phyloP scores from a whole-genome alignment of 345 rosid species.

The Adansonia digitata region DNA sequence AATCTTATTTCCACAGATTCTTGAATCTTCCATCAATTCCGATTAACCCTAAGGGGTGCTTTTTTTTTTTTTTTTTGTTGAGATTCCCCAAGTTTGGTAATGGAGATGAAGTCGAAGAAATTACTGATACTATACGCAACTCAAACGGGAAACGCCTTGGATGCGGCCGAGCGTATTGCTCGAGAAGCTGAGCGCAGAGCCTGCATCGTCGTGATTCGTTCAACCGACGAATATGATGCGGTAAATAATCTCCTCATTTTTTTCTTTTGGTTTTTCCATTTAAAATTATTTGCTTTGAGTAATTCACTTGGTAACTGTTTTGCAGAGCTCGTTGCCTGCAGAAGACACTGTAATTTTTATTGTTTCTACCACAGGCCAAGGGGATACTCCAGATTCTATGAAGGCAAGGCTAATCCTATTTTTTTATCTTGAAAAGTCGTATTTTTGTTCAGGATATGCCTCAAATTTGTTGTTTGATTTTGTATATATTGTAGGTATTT shows the following conservation, averaged over 20 bases:
- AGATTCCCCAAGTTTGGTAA: not conserved
- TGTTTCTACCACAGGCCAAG: slow-evolving; percentile 95
- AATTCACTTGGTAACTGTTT: not conserved
- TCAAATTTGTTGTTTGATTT: not conserved
- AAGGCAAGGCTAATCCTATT: slow-evolving; percentile 37
- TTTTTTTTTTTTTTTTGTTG: no score
- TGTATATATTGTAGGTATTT: slow-evolving; percentile 44
- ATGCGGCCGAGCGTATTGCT: slow-evolving; percentile 74
- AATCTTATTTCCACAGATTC: not conserved
- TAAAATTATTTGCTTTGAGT: not conserved
- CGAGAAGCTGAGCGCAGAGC: slow-evolving; percentile 80
- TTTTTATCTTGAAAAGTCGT: not conserved
- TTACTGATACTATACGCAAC: slow-evolving; percentile 65
- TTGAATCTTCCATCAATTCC: not conserved
- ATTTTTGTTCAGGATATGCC: not conserved
- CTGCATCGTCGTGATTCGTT: slow-evolving; percentile 41
- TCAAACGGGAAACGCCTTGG: slow-evolving; percentile 83
- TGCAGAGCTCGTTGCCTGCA: slow-evolving; percentile 56
- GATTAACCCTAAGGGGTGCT: not conserved
- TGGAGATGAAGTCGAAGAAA: slow-evolving; percentile 40
- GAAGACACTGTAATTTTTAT: slow-evolving; percentile 66
- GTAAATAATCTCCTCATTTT: slow-evolving; percentile 30
- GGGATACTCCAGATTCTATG: slow-evolving; percentile 86
- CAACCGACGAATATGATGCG: slow-evolving; percentile 57
- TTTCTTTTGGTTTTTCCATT: not conserved